Conservation (phyloP, 352 stramenopile genomes). For the Phytophthora hybrid region DNA sequence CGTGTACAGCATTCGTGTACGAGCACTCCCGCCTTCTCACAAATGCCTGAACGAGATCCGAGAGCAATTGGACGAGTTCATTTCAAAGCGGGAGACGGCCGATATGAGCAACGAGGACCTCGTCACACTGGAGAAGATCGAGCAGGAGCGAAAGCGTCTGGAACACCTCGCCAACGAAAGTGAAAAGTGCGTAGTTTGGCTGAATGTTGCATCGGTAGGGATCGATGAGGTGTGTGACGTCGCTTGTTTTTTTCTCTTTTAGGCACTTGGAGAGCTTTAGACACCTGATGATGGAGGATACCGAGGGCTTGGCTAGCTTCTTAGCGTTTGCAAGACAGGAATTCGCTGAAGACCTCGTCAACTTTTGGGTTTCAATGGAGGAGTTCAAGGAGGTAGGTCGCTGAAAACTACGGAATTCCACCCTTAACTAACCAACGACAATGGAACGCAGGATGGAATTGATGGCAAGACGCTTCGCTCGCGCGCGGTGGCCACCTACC, state of each 20-base stretch:
- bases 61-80: constrained; percentile 45
- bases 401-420: neutral
- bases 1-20: constrained; percentile 21
- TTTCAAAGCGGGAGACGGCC: constrained; percentile 47
- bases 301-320: constrained; percentile 43
- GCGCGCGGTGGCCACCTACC: constrained; percentile 55
- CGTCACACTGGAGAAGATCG: constrained; percentile 32
- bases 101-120: constrained; percentile 46
- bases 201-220: neutral
- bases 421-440: neutral
- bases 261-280: constrained; percentile 52
- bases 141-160: constrained; percentile 28
- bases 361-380: constrained; percentile 73
- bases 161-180: constrained; percentile 35
- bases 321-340: constrained; percentile 55
- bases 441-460: constrained; percentile 23
- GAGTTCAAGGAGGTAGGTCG: constrained; percentile 53
- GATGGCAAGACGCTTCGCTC: constrained; percentile 53
- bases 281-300: constrained; percentile 48
- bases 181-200: constrained; percentile 34
- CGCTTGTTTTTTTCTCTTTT: neutral
- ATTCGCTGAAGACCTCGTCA: constrained; percentile 64
- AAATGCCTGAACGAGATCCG: constrained; percentile 29
- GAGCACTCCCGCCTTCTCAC: constrained; percentile 17
- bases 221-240: neutral